A percentile compares a stretch with the other conserved stretches of the same genome.
These are phyloP conservation scores for Schwanniomyces pseudopolymorphus DNA, from an alignment of 805 yeast species.

Conservation along the genomic window DNA sequence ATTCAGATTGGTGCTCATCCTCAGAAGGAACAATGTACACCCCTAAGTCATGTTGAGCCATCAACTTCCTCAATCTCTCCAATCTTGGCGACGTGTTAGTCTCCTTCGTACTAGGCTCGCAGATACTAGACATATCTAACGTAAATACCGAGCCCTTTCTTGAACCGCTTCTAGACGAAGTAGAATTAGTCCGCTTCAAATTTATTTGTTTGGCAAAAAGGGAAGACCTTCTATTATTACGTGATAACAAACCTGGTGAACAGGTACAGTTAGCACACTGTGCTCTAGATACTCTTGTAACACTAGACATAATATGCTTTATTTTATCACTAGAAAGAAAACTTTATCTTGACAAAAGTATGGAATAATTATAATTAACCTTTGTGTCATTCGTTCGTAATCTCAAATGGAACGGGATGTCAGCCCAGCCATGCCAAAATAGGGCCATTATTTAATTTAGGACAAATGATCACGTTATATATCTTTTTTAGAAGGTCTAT, in stretches of 20 bases:
- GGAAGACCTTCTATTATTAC: constrained; percentile 62
- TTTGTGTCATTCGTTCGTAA: constrained; percentile 1
- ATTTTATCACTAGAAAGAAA: background rate
- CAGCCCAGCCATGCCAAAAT: background rate
- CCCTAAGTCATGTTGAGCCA: constrained; percentile 46
- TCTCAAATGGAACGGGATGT: background rate
- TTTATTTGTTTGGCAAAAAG: constrained; percentile 45
- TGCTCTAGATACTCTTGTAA: constrained; percentile 36
- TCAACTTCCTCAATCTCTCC: constrained; percentile 55
- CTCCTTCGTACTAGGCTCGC: constrained; percentile 44
- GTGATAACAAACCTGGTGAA: constrained; percentile 75
- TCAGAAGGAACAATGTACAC: constrained; percentile 62
- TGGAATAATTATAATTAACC: background rate
- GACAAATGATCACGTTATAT: too few species aligned
- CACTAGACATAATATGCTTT: constrained; percentile 6
- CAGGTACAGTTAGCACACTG: constrained; percentile 77
- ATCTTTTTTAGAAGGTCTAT: too few species aligned
- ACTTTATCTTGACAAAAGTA: background rate
- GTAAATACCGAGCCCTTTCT: constrained; percentile 43
- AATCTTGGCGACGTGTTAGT: constrained; percentile 67
- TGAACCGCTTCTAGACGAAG: constrained; percentile 28
- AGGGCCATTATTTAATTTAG: background rate
- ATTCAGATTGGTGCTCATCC: constrained; percentile 66
- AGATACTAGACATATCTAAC: constrained; percentile 40
- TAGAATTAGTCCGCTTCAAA: constrained; percentile 24